phyloP scores from a whole-genome alignment of 257 asterid species.

The Rauvolfia tetraphylla region DNA sequence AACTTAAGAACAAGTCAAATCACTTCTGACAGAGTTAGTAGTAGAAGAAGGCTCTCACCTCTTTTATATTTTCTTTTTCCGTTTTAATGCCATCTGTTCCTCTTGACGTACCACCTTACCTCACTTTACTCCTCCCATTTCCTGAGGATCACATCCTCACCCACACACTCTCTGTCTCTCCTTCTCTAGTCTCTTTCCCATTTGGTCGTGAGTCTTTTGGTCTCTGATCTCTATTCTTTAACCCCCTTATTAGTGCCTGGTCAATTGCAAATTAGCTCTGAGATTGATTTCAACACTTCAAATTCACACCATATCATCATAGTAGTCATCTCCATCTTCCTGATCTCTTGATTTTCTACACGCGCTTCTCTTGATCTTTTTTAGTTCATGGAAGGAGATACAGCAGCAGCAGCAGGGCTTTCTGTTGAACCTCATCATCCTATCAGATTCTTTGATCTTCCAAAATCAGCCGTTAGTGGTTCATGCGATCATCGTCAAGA shows the following conservation, averaged over 20 bases:
- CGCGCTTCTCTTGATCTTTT: neutral
- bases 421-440: neutral
- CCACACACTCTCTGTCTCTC: too few relatives aligned
- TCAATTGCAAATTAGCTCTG: conserved; percentile 2
- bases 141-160: conserved; percentile 12
- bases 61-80: neutral
- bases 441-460: neutral
- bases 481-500: conserved; percentile 14
- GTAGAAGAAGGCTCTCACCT: neutral
- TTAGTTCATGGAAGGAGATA: neutral
- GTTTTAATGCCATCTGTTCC: conserved; percentile 20
- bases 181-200: conserved; percentile 19
- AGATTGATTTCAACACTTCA: conserved; percentile 12
- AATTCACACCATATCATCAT: neutral
- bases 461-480: neutral
- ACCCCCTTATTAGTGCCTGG: conserved; percentile 16
- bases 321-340: neutral
- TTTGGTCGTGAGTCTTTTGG: conserved; percentile 32
- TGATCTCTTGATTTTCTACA: neutral
- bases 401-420: neutral
- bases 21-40: conserved; percentile 17
- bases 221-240: neutral
- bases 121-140: conserved; percentile 22
- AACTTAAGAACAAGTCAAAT: conserved; percentile 34
- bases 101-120: conserved; percentile 38